Base-by-base conservation (phyloP, 805 yeast genomes). In the Cyberlindnera galapagoensis region DNA sequence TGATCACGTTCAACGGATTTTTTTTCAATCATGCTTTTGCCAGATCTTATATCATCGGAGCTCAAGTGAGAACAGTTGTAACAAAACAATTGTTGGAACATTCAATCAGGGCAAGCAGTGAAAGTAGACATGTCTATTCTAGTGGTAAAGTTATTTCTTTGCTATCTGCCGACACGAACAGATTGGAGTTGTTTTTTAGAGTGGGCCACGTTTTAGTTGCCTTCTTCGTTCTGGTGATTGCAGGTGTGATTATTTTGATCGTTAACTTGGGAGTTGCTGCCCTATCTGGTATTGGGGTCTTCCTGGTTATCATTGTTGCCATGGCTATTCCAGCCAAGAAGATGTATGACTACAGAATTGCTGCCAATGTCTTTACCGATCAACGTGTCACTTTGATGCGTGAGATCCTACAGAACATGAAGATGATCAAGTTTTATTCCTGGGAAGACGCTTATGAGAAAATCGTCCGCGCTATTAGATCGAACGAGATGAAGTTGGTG, bases 101-200 rank as follows among this genome's bases (percentile, higher is more conserved):
- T 49, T 66, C 86, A 1, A 69, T 81, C 40, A 60, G 51, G 27
- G 59, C 81, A 11, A 67, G 68, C 38, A 65, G 74, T 7, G 54
- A 59, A 28, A 65, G 84, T 2, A 65, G 67, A 34, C 67, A 67
- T 42, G 55, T 62, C 26, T 80, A 53, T 47, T 68, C 86, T 0
- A 58, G 72, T 12, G 76, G 85, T 18, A 70, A 67, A 34, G 65
- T 83, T 36, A 80, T 90, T 12, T 74, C 84, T 6, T 52, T 82
- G 52, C 65, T 84, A 64, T 80, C 87, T 26, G 75, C 87, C 6
- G 94, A 83, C n/a, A n/a, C n/a, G 69, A 85, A 8, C 72, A 94
- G n/a, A 46, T 66, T 84, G 23, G 94, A 82, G 54, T 66, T 79
- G 43, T 20, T 8, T 9, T 14, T n/a, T 11, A 14, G 5, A 6